phyloP scores from a whole-genome alignment of 495 filamentous ascomycete genomes.

The Talaromyces adpressus region DNA sequence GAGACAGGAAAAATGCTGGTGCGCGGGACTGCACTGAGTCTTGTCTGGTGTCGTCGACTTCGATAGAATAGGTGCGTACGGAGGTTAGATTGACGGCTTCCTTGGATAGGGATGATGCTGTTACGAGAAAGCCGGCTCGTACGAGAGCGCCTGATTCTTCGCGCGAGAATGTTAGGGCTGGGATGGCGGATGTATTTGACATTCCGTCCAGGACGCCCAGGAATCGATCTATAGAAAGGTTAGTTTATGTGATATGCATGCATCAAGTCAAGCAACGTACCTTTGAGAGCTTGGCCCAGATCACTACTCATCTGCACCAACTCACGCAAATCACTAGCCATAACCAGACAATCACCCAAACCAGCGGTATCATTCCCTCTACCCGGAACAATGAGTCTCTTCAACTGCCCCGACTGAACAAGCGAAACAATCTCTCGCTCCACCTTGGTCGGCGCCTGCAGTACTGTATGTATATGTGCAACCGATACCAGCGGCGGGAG shows the following conservation, averaged over 20 bases:
- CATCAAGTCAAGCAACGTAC: constrained; percentile 16
- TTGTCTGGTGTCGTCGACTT: constrained; percentile 17
- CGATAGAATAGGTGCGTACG: constrained; percentile 38
- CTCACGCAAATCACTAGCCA: constrained; percentile 53
- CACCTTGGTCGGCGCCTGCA: constrained; percentile 57
- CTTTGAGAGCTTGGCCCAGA: constrained; percentile 43
- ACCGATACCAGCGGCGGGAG: constrained; percentile 66
- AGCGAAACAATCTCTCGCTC: constrained; percentile 70
- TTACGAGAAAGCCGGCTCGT: constrained; percentile 64
- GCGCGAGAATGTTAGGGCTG: constrained; percentile 35
- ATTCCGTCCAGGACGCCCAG: constrained; percentile 45
- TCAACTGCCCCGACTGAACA: constrained; percentile 48
- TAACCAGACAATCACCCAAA: constrained; percentile 65
- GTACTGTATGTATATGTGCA: constrained; percentile 63
- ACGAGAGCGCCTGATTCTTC: constrained; percentile 54
- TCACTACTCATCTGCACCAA: constrained; percentile 38
- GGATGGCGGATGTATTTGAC: constrained; percentile 45
- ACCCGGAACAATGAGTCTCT: constrained; percentile 60
- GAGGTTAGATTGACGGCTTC: constrained; percentile 44
- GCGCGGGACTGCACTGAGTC: constrained; percentile 22
- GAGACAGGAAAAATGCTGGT: constrained; percentile 51
- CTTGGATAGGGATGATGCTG: constrained; percentile 38
- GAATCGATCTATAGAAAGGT: constrained; percentile 42
- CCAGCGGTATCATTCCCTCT: constrained; percentile 51
- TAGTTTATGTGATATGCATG: background rate